Conservation (phyloP, 1,139 yeast genomes). For the Geotrichum australiense region DNA sequence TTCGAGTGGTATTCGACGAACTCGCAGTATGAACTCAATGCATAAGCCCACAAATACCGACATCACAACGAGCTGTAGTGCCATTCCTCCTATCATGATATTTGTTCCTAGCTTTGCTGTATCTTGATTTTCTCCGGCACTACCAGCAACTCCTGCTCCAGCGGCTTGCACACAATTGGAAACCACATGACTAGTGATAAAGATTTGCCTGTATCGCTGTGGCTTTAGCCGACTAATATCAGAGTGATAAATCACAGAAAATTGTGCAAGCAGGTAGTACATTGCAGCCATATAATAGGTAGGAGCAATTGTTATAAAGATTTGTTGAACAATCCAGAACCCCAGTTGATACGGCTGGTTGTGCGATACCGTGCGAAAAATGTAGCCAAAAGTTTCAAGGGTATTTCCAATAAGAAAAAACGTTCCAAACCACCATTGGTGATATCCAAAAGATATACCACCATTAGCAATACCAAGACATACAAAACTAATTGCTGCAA, state of each 20-base stretch:
- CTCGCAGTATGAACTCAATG: constrained; percentile 45
- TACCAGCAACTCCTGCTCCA: constrained; percentile 76
- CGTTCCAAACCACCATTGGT: constrained; percentile 69
- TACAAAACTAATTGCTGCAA: background rate
- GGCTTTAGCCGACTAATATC: constrained; percentile 59
- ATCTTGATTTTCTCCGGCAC: constrained; percentile 38
- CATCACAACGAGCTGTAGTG: constrained; percentile 73
- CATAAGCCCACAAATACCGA: constrained; percentile 52
- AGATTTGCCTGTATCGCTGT: constrained; percentile 64
- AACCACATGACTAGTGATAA: constrained; percentile 58
- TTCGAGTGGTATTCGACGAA: constrained; percentile 28
- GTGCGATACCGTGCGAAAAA: constrained; percentile 50
- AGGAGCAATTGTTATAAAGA: constrained; percentile 72
- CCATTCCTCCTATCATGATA: constrained; percentile 76
- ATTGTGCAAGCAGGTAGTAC: constrained; percentile 67
- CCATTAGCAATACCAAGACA: background rate
- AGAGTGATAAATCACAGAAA: constrained; percentile 63
- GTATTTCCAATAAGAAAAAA: constrained; percentile 55
- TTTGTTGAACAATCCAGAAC: constrained; percentile 57
- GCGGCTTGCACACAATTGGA: constrained; percentile 73
- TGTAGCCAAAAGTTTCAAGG: constrained; percentile 65
- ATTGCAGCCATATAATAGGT: constrained; percentile 87
- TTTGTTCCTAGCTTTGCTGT: constrained; percentile 52
- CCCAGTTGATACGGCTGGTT: constrained; percentile 36
- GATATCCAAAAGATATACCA: constrained; percentile 32